Percentiles rank a stretch among this genome's conserved stretches.
Evolutionary conservation across 1,139 yeast species (phyloP).

Genomic region (Geotrichum klebahnii): DNA sequence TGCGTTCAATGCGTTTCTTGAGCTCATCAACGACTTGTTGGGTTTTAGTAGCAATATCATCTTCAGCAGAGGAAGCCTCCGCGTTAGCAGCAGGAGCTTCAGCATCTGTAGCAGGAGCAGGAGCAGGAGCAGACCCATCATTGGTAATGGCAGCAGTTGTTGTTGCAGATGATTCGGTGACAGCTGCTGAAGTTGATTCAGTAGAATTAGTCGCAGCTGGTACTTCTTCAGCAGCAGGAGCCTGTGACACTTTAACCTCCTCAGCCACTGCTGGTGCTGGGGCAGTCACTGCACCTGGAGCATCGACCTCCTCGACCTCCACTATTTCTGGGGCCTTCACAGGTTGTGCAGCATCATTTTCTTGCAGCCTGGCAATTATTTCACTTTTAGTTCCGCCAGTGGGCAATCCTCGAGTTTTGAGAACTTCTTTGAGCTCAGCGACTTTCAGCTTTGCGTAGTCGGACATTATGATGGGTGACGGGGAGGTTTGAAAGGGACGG

Average conservation of each 20-base stretch:
- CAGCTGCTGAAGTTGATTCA: slow-evolving; percentile 1
- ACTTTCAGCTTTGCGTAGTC: slow-evolving; percentile 68
- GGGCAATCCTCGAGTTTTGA: slow-evolving; percentile 65
- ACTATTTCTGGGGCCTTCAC: slow-evolving; percentile 29
- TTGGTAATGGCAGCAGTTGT: slow-evolving; percentile 24
- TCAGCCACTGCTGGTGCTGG: slow-evolving; percentile 25
- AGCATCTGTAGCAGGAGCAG: background rate
- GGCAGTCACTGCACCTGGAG: no score
- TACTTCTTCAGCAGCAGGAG: slow-evolving; percentile 13
- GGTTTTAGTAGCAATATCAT: slow-evolving; percentile 28
- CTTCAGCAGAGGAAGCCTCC: slow-evolving; percentile 25
- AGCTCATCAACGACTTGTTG: slow-evolving; percentile 64
- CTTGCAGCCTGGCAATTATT: slow-evolving; percentile 60
- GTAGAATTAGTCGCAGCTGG: no score
- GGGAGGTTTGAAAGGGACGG: no score
- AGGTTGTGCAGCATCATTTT: slow-evolving; percentile 32
- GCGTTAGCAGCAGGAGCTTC: slow-evolving; percentile 49
- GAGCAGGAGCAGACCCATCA: slow-evolving; percentile 12
- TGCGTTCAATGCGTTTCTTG: slow-evolving; percentile 63
- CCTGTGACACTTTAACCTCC: slow-evolving; percentile 20
- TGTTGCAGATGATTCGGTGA: slow-evolving; percentile 19
- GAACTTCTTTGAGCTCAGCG: slow-evolving; percentile 74
- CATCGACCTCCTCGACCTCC: slow-evolving; percentile 27
- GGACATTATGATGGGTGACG: slow-evolving; percentile 43
- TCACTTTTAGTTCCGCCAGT: slow-evolving; percentile 82